Evolutionary conservation across 495 filamentous ascomycete species (phyloP), one percentile per base, ranked within the genome.

Genomic region (Hypoxylon lienhwacheense): DNA sequence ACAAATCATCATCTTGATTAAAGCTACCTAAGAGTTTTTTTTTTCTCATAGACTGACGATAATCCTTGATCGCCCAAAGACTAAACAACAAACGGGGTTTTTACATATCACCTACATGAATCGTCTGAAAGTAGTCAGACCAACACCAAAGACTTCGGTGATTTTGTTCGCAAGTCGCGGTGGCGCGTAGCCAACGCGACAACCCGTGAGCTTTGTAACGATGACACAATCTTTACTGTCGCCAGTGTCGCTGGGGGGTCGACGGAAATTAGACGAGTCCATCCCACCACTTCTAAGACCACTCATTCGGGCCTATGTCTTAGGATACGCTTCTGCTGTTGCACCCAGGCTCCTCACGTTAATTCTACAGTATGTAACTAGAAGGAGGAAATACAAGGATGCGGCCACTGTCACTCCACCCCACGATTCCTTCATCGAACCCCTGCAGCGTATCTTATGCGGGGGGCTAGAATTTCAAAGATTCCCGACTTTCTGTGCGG

Each of bases 401-500:
- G 58, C 70, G 69, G 51, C 59, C 65, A 61, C 62, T 45, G 65
- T 63, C 34, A 61, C 63, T 28, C 48, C 41, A 36, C 33, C 57
- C 40, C 65, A 59, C 25, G 60, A 73, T 24, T 66, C 67, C 40
- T 78, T 79, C 46, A 33, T 70, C 11, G 65, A 47, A 28, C 72
- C 75, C 21, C 51, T 77, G 33, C 47, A 61, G 47, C 68, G 69
- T 43, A 74, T 81, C 61, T 43, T 81, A 26, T 53, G 63, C 16
- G 68, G 70, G 15, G 78, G 76, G 25, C 60, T 81, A 24, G 77
- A 77, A 50, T 64, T 70, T 53, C 77, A 82, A 57, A 73, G 85
- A 29, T 93, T 96, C 63, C 88, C 91, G 22, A 82, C 89, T 4
- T 93, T 90, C 65, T 95, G 91, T 70, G 91, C 81, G 7, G 70